Evolutionary conservation across 2,329 filamentous ascomycete species (phyloP), one percentile per base, ranked within the genome.

Genomic region (Torrubiella hemipterigena): DNA sequence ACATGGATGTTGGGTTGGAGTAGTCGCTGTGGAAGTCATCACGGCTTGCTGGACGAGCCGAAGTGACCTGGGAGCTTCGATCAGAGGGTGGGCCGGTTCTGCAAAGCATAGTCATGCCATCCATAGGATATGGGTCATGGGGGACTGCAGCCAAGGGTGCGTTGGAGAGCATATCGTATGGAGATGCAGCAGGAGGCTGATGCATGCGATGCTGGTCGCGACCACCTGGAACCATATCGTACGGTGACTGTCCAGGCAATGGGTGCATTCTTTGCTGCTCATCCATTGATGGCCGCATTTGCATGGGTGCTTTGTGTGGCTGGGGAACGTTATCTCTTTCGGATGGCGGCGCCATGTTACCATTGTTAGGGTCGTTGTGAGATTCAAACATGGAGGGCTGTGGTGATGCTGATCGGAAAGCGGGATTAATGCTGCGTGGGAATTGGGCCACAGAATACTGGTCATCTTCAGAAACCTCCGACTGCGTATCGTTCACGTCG

Each of bases 71-170:
- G 5, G 61, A 62, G 38, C 56, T 58, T 21, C 53, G 56, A 68
- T 86, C 55, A 59, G 73, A 58, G 12, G 50, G 47, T 23, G 78
- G 71, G 4, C 77, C 81, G 23, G 82, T 77, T 37, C 86, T 77
- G 56, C 89, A 96, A 39, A 95, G 80, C 73, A 96, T 93, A 0
- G 89, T 95, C 86, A 96, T 96, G 5, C 87, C 89, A 50, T 96
- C 89, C 54, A 81, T 74, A 0, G 89, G 87, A 51, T 95, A 95
- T 8, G 91, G 85, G 45, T 96, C 93, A 46, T 95, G 86, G 11
- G 89, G 86, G 3, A 93, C 72, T 11, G 73, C 58, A 4, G 76
- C 66, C 37, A 83, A 73, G 16, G 77, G 67, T n/a, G n/a, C n/a
- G n/a, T n/a, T n/a, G n/a, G n/a, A n/a, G n/a, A n/a, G n/a, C n/a